Percentiles rank a stretch among this genome's conserved stretches.
phyloP scores from a whole-genome alignment of 371 early-diverging fungal species.

The Funneliformis caledonium region DNA sequence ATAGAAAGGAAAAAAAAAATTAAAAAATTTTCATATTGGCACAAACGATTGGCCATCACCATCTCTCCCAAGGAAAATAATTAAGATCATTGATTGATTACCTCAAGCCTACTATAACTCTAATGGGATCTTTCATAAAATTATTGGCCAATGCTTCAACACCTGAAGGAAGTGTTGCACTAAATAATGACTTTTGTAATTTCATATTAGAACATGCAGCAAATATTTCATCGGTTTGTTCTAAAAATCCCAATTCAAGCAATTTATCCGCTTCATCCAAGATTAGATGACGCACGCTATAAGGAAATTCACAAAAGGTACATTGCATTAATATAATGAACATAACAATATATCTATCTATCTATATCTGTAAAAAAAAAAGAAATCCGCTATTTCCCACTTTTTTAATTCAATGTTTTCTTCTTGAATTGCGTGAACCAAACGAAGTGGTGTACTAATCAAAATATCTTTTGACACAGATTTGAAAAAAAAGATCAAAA shows the following conservation, averaged over 20 bases:
- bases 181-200: conserved; percentile 88
- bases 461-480: conserved; percentile 68
- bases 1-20: conserved; percentile 16
- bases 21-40: not conserved
- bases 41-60: not conserved
- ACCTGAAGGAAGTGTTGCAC: conserved; percentile 91
- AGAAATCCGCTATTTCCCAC: conserved; percentile 43
- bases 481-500: not conserved
- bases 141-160: conserved; percentile 90
- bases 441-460: conserved; percentile 88
- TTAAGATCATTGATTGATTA: conserved; percentile 43
- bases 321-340: not conserved
- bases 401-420: conserved; percentile 76
- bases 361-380: not conserved
- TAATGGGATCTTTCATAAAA: conserved; percentile 88
- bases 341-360: not conserved
- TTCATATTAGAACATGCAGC: conserved; percentile 79
- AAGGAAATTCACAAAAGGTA: not conserved
- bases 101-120: conserved; percentile 89
- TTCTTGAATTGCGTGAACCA: conserved; percentile 87
- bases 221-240: conserved; percentile 88
- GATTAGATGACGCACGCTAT: conserved; percentile 68
- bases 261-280: conserved; percentile 96
- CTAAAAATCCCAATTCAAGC: conserved; percentile 89
- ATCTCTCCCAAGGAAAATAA: not conserved